Evolutionary conservation across 2,329 filamentous ascomycete genomes (phyloP).

Genomic region (Coleophoma crateriformis): DNA sequence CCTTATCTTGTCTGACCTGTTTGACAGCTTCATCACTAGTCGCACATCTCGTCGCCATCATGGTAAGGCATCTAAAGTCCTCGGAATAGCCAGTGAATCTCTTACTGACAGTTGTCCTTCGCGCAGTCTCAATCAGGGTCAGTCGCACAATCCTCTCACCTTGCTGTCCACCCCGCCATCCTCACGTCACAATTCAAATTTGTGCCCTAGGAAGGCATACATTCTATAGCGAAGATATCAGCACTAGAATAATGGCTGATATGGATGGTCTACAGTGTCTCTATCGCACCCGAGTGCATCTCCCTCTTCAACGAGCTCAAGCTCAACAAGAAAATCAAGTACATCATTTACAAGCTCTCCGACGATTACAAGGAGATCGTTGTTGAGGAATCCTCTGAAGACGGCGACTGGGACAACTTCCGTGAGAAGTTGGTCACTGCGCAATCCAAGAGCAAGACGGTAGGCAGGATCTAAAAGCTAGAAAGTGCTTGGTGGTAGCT

Average conservation of each 20-base stretch:
- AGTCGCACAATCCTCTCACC: constrained; percentile 29
- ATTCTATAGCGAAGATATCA: not conserved
- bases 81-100: not conserved
- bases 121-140: constrained; percentile 64
- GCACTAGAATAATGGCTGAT: constrained; percentile 2
- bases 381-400: constrained; percentile 66
- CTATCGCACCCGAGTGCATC: constrained; percentile 67
- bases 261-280: constrained; percentile 48
- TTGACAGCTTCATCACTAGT: not conserved
- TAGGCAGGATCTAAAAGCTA: constrained; percentile 23
- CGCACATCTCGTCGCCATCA: constrained; percentile 5
- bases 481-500: not conserved
- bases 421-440: constrained; percentile 71
- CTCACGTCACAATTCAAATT: not conserved
- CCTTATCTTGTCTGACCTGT: not conserved
- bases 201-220: not conserved
- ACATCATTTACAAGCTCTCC: constrained; percentile 82
- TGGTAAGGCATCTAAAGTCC: constrained; percentile 11
- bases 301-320: constrained; percentile 73
- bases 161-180: constrained; percentile 10
- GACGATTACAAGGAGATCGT: constrained; percentile 80
- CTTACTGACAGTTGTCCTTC: constrained; percentile 11
- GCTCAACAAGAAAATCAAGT: constrained; percentile 76
- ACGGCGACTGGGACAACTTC: constrained; percentile 66
- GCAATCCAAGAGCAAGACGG: constrained; percentile 65